phyloP scores from a whole-genome alignment of 2,329 filamentous ascomycete genomes.

The Hymenoscyphus fructigenus region DNA sequence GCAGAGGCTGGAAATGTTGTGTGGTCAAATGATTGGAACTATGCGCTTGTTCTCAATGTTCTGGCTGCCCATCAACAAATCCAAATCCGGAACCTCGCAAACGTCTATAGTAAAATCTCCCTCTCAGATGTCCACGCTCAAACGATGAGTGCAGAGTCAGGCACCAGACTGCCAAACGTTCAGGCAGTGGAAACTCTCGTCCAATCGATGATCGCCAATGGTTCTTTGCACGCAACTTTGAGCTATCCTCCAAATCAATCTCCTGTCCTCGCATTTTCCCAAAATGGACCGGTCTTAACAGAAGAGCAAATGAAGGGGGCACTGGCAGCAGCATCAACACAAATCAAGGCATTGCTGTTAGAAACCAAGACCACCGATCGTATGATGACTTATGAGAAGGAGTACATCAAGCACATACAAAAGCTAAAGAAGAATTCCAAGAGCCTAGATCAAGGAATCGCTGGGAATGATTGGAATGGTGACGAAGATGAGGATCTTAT shows the following conservation, averaged over 20 bases:
- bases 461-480: constrained; percentile 23
- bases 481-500: constrained; percentile 37
- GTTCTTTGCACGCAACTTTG: constrained; percentile 54
- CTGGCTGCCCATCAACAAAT: constrained; percentile 70
- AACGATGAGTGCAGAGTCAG: constrained; percentile 56
- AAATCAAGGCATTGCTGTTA: constrained; percentile 46
- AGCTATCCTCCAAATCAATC: constrained; percentile 44
- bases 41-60: constrained; percentile 68
- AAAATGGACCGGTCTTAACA: constrained; percentile 43
- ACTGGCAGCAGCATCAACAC: constrained; percentile 43
- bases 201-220: constrained; percentile 54
- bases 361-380: constrained; percentile 54
- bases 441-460: constrained; percentile 15
- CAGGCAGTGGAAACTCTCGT: constrained; percentile 49
- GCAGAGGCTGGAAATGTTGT: constrained; percentile 55
- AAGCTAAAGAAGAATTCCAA: constrained; percentile 40
- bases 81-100: constrained; percentile 70
- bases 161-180: constrained; percentile 42
- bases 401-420: constrained; percentile 51
- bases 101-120: constrained; percentile 64
- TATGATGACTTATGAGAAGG: constrained; percentile 53
- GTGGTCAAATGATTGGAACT: constrained; percentile 73
- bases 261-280: constrained; percentile 52
- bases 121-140: constrained; percentile 51
- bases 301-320: constrained; percentile 52